These are phyloP conservation scores for Gossypium trilobum DNA, from an alignment of 441 rosid genomes.

Conservation along the genomic window DNA sequence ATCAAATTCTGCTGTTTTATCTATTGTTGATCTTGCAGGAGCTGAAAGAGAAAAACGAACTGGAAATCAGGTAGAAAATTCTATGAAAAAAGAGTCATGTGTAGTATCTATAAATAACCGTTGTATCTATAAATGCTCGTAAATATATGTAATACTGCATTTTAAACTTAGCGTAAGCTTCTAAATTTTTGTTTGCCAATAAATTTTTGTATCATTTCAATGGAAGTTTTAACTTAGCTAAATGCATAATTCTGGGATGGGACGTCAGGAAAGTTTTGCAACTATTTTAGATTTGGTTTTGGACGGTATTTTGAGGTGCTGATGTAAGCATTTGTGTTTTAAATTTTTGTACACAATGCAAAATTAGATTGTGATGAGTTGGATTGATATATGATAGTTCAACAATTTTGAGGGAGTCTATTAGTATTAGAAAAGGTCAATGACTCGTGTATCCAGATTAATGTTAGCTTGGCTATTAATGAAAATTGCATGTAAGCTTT, in stretches of 20 bases:
- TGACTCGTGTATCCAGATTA: background rate
- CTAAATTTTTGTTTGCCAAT: background rate
- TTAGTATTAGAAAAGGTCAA: background rate
- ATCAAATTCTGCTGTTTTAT: conserved; percentile 38
- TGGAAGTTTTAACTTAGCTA: background rate
- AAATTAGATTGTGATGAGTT: background rate
- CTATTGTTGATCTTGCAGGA: conserved; percentile 92
- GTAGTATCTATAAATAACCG: background rate
- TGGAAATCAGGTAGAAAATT: conserved; percentile 45
- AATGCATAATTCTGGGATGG: background rate
- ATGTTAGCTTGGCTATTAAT: background rate
- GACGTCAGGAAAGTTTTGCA: background rate
- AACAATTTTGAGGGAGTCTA: background rate
- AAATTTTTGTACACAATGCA: background rate
- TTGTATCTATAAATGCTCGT: background rate
- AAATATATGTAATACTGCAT: background rate
- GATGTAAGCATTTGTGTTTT: background rate
- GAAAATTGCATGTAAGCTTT: background rate
- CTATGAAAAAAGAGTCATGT: background rate
- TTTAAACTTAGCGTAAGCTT: background rate
- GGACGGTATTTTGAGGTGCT: background rate
- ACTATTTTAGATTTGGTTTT: background rate
- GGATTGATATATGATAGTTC: background rate
- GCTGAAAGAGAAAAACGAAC: conserved; percentile 89
- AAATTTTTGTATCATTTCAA: background rate